Percentiles rank a stretch among this genome's conserved stretches.
Conservation (phyloP, 176 grass and related monocot species). For the Carex scoparia region DNA sequence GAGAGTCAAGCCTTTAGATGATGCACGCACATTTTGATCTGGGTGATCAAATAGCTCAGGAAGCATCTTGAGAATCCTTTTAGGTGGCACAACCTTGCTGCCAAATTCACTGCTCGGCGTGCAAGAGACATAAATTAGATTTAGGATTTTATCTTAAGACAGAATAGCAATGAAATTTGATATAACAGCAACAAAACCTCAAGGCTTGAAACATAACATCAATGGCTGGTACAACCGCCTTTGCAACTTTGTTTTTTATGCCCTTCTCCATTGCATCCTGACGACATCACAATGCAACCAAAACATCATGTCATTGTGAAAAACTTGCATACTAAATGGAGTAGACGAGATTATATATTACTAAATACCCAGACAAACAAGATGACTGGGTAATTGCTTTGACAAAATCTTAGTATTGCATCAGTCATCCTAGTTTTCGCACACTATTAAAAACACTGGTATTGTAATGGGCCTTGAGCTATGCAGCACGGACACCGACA, state of each 20-base stretch:
- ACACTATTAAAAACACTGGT: not conserved
- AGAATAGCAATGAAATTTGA: slow-evolving; percentile 7
- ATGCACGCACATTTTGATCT: slow-evolving; percentile 97
- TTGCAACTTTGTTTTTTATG: slow-evolving; percentile 96
- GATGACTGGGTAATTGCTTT: not conserved
- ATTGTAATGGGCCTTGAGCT: not conserved
- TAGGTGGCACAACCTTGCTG: slow-evolving; percentile 78
- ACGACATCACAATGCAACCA: slow-evolving; percentile 25
- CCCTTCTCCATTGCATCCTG: slow-evolving; percentile 99
- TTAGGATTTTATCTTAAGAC: not conserved
- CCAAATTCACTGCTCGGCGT: slow-evolving; percentile 74
- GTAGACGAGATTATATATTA: not conserved
- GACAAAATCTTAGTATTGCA: not conserved
- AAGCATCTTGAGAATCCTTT: slow-evolving; percentile 99
- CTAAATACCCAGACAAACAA: not conserved
- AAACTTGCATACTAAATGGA: not conserved
- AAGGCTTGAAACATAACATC: slow-evolving; percentile 99
- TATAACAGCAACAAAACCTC: slow-evolving; percentile 46
- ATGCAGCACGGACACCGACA: not conserved
- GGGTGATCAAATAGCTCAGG: slow-evolving; percentile 96
- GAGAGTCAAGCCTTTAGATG: slow-evolving; percentile 91
- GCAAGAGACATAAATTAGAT: slow-evolving; percentile 4
- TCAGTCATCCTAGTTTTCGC: not conserved
- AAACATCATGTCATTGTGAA: slow-evolving; percentile 9
- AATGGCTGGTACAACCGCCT: slow-evolving; percentile 99